phyloP scores from a whole-genome alignment of 306 rosid genomes.

The Mucuna pruriens region DNA sequence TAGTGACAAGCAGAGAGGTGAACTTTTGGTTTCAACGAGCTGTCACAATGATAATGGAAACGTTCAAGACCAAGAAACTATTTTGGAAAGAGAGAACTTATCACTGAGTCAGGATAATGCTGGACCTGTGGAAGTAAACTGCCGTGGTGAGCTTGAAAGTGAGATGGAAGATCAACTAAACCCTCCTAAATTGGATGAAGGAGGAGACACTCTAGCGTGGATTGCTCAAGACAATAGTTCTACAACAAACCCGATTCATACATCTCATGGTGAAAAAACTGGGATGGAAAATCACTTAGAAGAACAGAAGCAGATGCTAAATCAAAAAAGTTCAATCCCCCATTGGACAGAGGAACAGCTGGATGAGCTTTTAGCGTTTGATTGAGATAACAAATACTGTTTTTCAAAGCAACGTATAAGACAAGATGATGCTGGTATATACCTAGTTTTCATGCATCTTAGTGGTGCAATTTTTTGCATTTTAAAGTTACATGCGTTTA shows the following conservation, averaged over 20 bases:
- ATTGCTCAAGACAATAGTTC: constrained; percentile 34
- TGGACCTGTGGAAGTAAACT: constrained; percentile 21
- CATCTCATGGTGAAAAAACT: constrained; percentile 36
- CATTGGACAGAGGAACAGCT: constrained; percentile 92
- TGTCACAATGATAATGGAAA: constrained; percentile 31
- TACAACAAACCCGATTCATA: constrained; percentile 24
- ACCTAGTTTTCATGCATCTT: neutral
- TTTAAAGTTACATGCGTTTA: neutral
- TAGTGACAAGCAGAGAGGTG: constrained; percentile 34
- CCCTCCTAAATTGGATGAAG: constrained; percentile 31
- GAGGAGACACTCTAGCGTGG: constrained; percentile 33
- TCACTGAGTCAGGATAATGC: constrained; percentile 23
- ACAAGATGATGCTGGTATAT: constrained; percentile 16
- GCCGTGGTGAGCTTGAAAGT: constrained; percentile 29
- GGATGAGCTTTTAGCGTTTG: constrained; percentile 68
- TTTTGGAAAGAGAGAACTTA: constrained; percentile 40
- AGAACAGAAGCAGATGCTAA: constrained; percentile 31
- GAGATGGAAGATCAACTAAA: constrained; percentile 40
- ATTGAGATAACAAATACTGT: constrained; percentile 42
- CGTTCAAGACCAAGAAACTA: constrained; percentile 28
- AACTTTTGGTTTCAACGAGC: constrained; percentile 29
- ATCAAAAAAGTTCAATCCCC: constrained; percentile 49
- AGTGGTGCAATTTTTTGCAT: neutral
- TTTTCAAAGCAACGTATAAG: neutral
- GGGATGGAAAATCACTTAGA: constrained; percentile 26